Conservation (phyloP, 1,139 yeast genomes). For the Debaryomyces sp. region DNA sequence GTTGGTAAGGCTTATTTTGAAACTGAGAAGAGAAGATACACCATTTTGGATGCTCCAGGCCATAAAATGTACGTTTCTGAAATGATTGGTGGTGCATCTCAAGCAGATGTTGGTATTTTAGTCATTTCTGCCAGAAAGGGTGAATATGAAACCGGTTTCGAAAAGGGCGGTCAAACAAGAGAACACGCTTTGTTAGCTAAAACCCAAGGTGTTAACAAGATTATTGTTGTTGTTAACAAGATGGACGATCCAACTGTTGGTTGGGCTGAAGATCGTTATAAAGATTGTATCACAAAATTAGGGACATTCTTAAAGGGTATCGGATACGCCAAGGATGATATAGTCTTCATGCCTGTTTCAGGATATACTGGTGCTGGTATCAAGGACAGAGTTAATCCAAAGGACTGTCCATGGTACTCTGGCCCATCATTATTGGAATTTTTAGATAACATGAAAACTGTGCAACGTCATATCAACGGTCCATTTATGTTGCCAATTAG, state of each 20-base stretch:
- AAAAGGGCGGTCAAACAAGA: conserved; percentile 98
- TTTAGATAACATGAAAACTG: conserved; percentile 79
- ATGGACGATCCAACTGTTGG: conserved; percentile 98
- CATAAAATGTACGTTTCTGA: conserved; percentile 98
- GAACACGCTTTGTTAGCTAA: conserved; percentile 97
- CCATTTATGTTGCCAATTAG: conserved; percentile 97
- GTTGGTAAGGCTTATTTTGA: conserved; percentile 98
- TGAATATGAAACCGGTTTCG: conserved; percentile 98
- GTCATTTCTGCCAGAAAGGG: conserved; percentile 99
- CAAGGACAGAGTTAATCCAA: conserved; percentile 75
- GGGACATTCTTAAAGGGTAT: conserved; percentile 80
- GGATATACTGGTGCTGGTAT: conserved; percentile 98
- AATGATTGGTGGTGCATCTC: conserved; percentile 99
- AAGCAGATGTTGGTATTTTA: conserved; percentile 96
- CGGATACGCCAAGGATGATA: conserved; percentile 87
- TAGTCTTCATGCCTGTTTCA: conserved; percentile 93
- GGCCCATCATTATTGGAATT: conserved; percentile 93
- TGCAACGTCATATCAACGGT: conserved; percentile 85
- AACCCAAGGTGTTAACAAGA: conserved; percentile 95
- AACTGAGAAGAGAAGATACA: conserved; percentile 96
- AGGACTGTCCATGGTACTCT: conserved; percentile 86
- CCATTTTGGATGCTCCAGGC: conserved; percentile 98
- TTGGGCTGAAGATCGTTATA: conserved; percentile 96
- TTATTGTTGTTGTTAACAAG: conserved; percentile 93
- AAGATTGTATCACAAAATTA: conserved; percentile 88